Conservation (phyloP, 805 yeast species). For the Starmerella sp. region DNA sequence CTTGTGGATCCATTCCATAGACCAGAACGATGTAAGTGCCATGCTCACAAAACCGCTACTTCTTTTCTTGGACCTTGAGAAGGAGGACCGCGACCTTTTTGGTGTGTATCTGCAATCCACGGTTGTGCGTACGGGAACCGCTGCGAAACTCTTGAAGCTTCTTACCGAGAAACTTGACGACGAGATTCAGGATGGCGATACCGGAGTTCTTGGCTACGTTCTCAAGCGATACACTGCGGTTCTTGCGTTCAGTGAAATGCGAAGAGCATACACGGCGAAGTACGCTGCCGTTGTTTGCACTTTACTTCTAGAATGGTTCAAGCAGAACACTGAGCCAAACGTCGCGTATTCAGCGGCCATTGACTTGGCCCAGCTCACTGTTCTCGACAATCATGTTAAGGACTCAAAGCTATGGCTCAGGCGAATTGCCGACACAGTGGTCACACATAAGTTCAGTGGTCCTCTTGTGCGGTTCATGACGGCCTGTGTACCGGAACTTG, state of each 20-base stretch:
- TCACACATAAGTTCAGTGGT: slow-evolving; percentile 1
- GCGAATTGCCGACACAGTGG: slow-evolving; percentile 12
- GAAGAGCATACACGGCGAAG: slow-evolving; percentile 9
- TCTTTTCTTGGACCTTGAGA: slow-evolving; percentile 49
- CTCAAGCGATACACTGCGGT: slow-evolving; percentile 43
- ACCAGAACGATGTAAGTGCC: slow-evolving; percentile 32
- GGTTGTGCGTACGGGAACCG: slow-evolving; percentile 35
- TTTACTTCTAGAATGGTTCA: slow-evolving; percentile 19
- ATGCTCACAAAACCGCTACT: slow-evolving; percentile 54
- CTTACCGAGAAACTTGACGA: slow-evolving; percentile 33
- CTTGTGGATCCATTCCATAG: slow-evolving; percentile 67
- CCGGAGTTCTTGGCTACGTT: slow-evolving; percentile 52
- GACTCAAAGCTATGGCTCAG: slow-evolving; percentile 18
- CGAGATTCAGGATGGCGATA: slow-evolving; percentile 39
- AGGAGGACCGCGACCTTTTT: slow-evolving; percentile 7
- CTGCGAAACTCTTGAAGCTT: slow-evolving; percentile 49
- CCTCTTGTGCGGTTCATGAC: slow-evolving; percentile 12
- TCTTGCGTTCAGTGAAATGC: slow-evolving; percentile 25
- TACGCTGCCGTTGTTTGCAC: slow-evolving; percentile 11
- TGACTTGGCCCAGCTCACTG: slow-evolving; percentile 15
- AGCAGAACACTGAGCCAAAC: background rate
- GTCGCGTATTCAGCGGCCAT: slow-evolving; percentile 9
- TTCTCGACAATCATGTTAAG: slow-evolving; percentile 10
- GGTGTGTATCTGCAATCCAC: slow-evolving; percentile 15
- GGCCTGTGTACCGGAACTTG: slow-evolving; percentile 12